Evolutionary conservation across 345 rosid species (phyloP), one percentile per base, ranked within the genome.

Genomic region (Cardamine resedifolia): DNA sequence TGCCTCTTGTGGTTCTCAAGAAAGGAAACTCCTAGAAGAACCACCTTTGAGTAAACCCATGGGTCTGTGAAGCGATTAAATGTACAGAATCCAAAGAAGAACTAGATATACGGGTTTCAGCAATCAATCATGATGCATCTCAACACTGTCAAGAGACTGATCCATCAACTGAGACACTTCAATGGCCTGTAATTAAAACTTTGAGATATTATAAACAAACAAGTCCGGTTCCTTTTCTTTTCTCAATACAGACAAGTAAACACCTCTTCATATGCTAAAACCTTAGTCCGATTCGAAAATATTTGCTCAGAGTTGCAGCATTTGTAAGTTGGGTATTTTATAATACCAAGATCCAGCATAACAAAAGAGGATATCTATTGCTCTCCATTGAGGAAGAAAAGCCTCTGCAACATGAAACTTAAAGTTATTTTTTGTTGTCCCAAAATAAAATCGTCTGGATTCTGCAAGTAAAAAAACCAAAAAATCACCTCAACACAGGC

Each of bases 241-340:
- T n/a, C 33, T 50, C 74, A 43, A 53, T 43, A 68, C 23, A 77
- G 61, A 82, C 49, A 72, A 81, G 72, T 38, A 33, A 50, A 26
- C 51, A 94, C 98, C 97, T 94, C 95, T 81, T 94, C 98, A 76
- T 89, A 94, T 74, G 90, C 97, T 74, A 91, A 81, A 57, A 94
- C 72, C 70, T 78, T 81, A 64, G 63, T 58, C 79, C 75, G 85
- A 66, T 77, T 38, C 4, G 81, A 68, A 78, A 86, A 91, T 34
- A 91, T 84, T 20, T 77, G 88, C 58, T 86, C 84, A 5, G 90
- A 78, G 36, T 79, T n/a, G n/a, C 77, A 62, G 84, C 96, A 89
- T 41, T 77, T 74, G 82, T 90, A 93, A 65, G 79, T 63, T 55
- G 98, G 95, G 79, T 85, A 94, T 68, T 86, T 91, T 58, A 91